phyloP scores from a whole-genome alignment of 2,329 filamentous ascomycete genomes.

The Emydomyces testavorans region DNA sequence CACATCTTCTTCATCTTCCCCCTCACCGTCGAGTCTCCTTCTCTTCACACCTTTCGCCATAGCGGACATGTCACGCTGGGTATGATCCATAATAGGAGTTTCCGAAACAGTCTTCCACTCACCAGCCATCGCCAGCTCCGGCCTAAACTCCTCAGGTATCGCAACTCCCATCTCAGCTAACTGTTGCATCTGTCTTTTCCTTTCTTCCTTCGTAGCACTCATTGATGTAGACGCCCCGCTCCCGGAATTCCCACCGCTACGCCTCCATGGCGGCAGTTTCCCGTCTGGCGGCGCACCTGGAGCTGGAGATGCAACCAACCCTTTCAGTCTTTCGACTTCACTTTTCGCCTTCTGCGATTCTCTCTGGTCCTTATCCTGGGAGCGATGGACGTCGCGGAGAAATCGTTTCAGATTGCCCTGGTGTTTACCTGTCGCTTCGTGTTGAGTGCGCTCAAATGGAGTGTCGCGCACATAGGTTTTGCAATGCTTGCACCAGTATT shows the following conservation, averaged over 20 bases:
- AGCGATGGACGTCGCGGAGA: conserved; percentile 75
- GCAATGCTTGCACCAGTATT: conserved; percentile 98
- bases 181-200: conserved; percentile 76
- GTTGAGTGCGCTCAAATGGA: conserved; percentile 74
- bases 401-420: conserved; percentile 80
- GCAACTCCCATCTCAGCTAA: conserved; percentile 76
- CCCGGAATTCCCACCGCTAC: conserved; percentile 21
- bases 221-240: conserved; percentile 13
- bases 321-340: conserved; percentile 77
- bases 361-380: conserved; percentile 66
- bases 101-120: conserved; percentile 67
- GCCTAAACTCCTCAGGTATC: conserved; percentile 65
- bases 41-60: conserved; percentile 37
- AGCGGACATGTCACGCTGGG: conserved; percentile 34
- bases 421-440: conserved; percentile 76
- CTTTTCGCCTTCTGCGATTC: conserved; percentile 72
- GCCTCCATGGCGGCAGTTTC: conserved; percentile 23
- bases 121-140: conserved; percentile 75
- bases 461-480: conserved; percentile 82
- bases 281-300: background rate
- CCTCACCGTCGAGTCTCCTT: conserved; percentile 34
- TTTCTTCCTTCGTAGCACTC: conserved; percentile 50
- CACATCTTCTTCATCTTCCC: conserved; percentile 35
- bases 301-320: conserved; percentile 47
- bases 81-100: conserved; percentile 23